Evolutionary conservation across 139 green algal genomes (phyloP).

Genomic region (Chlamydomonas applanata): DNA sequence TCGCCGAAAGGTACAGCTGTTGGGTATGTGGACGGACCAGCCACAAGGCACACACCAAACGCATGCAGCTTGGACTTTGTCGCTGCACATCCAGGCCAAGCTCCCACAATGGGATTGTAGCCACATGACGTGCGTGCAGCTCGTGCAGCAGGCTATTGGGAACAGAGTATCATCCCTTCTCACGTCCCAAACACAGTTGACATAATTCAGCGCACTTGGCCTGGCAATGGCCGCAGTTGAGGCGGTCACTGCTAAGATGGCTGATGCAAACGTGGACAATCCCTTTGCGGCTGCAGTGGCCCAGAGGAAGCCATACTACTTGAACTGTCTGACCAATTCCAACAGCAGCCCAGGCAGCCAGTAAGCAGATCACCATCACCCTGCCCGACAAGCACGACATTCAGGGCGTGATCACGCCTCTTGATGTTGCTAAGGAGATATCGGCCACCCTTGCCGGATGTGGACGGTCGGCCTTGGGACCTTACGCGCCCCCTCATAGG

Average conservation of each 20-base stretch:
- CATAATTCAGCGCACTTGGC: too few relatives aligned
- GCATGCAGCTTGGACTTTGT: too few relatives aligned
- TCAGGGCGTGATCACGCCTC: conserved; percentile 82
- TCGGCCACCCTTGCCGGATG: conserved; percentile 82
- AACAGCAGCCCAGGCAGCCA: conserved; percentile 48
- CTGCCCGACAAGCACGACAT: conserved; percentile 84
- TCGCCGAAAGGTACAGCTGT: too few relatives aligned
- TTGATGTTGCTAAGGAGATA: conserved; percentile 90
- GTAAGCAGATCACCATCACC: conserved; percentile 75
- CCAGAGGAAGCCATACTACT: conserved; percentile 80
- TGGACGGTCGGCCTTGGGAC: conserved; percentile 88
- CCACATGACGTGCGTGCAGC: too few relatives aligned
- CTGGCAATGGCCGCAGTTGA: too few relatives aligned
- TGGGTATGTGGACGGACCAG: too few relatives aligned
- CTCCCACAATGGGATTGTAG: too few relatives aligned
- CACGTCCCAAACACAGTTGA: too few relatives aligned
- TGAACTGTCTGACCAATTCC: conserved; percentile 84
- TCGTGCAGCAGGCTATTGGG: too few relatives aligned
- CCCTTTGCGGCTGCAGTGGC: conserved; percentile 30
- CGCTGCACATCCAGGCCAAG: too few relatives aligned
- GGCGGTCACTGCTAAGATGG: conserved; percentile 13
- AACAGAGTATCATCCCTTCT: too few relatives aligned
- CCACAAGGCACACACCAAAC: too few relatives aligned
- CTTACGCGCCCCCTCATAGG: conserved; percentile 81
- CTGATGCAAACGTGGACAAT: background rate